A percentile compares a stretch with the other conserved stretches of the same genome.
Evolutionary conservation across 108 stramenopile genomes (phyloP).

Genomic region (Poteriospumella lacustris): DNA sequence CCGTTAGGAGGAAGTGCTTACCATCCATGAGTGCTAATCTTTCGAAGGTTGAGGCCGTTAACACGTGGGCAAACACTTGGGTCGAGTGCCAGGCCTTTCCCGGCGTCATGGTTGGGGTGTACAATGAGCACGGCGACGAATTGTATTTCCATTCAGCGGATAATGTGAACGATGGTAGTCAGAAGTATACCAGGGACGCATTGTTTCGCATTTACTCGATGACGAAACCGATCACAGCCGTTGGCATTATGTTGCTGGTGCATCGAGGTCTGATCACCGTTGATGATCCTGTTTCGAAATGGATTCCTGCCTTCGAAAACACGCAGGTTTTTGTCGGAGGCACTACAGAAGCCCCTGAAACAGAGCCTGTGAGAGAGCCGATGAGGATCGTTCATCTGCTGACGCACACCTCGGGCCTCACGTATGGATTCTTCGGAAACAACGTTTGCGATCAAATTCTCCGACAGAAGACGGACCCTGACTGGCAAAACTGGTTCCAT

Average conservation of each 20-base stretch:
- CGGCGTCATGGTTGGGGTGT: not conserved
- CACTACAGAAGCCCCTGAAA: conserved; percentile 1
- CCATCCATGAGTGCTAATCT: too few relatives aligned
- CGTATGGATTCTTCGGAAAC: conserved; percentile 30
- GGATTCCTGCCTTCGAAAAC: conserved; percentile 15
- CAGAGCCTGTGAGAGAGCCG: conserved; percentile 6
- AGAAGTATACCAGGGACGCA: conserved; percentile 3
- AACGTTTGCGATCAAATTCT: conserved; percentile 13
- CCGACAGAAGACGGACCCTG: not conserved
- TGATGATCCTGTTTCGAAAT: conserved; percentile 30
- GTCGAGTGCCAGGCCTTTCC: conserved; percentile 2
- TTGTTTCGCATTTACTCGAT: conserved; percentile 41
- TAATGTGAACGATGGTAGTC: not conserved
- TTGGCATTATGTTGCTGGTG: conserved; percentile 31
- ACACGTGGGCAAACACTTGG: not conserved
- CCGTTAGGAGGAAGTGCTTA: too few relatives aligned
- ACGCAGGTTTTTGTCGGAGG: not conserved
- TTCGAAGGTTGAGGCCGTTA: too few relatives aligned
- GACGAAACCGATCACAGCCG: conserved; percentile 36
- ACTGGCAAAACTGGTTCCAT: not conserved
- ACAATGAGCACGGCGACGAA: not conserved
- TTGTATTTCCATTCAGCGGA: not conserved
- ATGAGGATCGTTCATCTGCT: conserved; percentile 24
- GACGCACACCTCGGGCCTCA: conserved; percentile 35
- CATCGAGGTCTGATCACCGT: conserved; percentile 27